phyloP scores from a whole-genome alignment of 352 stramenopile genomes.

The Phytophthora aleatoria region DNA sequence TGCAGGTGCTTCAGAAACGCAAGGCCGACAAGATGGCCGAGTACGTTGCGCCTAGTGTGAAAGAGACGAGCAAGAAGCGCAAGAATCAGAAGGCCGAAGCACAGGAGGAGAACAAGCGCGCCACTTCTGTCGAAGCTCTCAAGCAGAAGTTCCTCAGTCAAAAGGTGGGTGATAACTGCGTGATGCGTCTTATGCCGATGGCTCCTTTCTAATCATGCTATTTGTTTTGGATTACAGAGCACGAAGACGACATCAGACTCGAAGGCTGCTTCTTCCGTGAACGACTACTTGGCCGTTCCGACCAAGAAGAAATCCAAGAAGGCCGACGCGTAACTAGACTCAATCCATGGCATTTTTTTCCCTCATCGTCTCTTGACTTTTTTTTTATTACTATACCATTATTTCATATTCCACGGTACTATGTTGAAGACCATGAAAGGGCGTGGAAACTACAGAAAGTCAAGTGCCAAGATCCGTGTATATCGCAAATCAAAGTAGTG shows the following conservation, averaged over 20 bases:
- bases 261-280: slow-evolving; percentile 41
- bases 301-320: slow-evolving; percentile 58
- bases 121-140: slow-evolving; percentile 64
- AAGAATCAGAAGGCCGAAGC: slow-evolving; percentile 66
- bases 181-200: neutral
- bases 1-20: slow-evolving; percentile 63
- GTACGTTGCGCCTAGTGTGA: slow-evolving; percentile 79
- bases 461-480: slow-evolving; percentile 26
- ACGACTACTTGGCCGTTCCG: slow-evolving; percentile 73
- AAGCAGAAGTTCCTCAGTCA: slow-evolving; percentile 87
- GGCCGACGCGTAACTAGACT: slow-evolving; percentile 34
- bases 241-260: slow-evolving; percentile 42
- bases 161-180: slow-evolving; percentile 45
- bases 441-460: slow-evolving; percentile 37
- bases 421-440: slow-evolving; percentile 29
- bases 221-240: slow-evolving; percentile 31
- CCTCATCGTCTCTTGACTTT: neutral
- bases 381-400: neutral
- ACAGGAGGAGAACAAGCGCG: slow-evolving; percentile 52
- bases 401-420: slow-evolving; percentile 27
- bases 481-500: slow-evolving; percentile 30
- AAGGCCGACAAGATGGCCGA: slow-evolving; percentile 77
- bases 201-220: slow-evolving; percentile 3
- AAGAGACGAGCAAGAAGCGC: slow-evolving; percentile 78
- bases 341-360: slow-evolving; percentile 19